phyloP scores from a whole-genome alignment of 495 filamentous ascomycete genomes.

The Sporormia fimetaria region DNA sequence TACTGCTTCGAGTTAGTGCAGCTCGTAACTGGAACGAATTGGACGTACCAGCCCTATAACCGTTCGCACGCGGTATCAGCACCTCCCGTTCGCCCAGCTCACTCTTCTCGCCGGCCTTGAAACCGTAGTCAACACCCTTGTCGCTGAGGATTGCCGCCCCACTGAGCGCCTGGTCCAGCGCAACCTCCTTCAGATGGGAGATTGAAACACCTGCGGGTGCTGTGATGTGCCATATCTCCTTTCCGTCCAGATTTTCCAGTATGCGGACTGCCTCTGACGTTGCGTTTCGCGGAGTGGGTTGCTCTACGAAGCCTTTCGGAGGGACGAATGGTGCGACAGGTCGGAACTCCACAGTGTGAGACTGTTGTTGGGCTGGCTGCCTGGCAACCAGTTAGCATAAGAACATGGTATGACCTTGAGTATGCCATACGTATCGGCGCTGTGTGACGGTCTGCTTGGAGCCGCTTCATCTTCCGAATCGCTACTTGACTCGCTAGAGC shows the following conservation, averaged over 20 bases:
- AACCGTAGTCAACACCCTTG: conserved; percentile 38
- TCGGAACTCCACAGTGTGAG: conserved; percentile 32
- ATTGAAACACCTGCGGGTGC: conserved; percentile 40
- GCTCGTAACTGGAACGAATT: not conserved
- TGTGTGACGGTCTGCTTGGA: too few relatives aligned
- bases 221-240: conserved; percentile 47
- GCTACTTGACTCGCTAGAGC: too few relatives aligned
- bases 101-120: conserved; percentile 33
- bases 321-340: conserved; percentile 26
- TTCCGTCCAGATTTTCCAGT: conserved; percentile 34
- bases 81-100: conserved; percentile 31
- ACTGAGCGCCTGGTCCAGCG: conserved; percentile 28
- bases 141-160: conserved; percentile 31
- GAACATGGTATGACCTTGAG: too few relatives aligned
- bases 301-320: conserved; percentile 33
- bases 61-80: conserved; percentile 21
- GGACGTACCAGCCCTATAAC: conserved; percentile 16
- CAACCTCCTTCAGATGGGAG: conserved; percentile 33
- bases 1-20: conserved; percentile 3
- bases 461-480: too few relatives aligned
- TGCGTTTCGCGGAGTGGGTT: conserved; percentile 7
- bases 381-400: conserved; percentile 8
- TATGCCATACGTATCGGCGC: too few relatives aligned
- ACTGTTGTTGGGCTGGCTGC: conserved; percentile 1
- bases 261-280: conserved; percentile 17